phyloP scores from a whole-genome alignment of 2,329 filamentous ascomycete species.

The Coleophoma cylindrospora region DNA sequence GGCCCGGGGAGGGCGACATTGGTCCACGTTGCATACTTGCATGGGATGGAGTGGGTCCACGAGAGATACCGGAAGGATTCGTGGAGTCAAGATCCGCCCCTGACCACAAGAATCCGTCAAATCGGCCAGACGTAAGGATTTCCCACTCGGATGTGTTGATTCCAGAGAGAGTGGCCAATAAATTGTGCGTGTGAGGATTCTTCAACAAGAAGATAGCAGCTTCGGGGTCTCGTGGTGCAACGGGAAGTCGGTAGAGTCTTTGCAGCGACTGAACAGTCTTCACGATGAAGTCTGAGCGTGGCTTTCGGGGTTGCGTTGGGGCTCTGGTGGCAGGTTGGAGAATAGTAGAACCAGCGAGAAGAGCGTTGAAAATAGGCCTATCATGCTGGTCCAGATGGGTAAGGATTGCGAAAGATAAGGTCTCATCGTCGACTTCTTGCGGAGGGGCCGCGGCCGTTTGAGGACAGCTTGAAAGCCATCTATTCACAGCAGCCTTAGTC shows the following conservation, averaged over 20 bases:
- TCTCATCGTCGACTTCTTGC: slow-evolving; percentile 90
- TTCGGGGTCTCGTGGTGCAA: slow-evolving; percentile 77
- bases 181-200: slow-evolving; percentile 75
- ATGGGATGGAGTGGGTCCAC: slow-evolving; percentile 49
- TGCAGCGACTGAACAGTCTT: slow-evolving; percentile 77
- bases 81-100: slow-evolving; percentile 64
- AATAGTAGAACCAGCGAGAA: slow-evolving; percentile 57
- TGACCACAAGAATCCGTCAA: slow-evolving; percentile 93
- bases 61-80: slow-evolving; percentile 37
- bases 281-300: slow-evolving; percentile 67
- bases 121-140: slow-evolving; percentile 86
- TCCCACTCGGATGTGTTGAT: slow-evolving; percentile 96
- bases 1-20: slow-evolving; percentile 18
- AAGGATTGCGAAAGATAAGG: slow-evolving; percentile 85
- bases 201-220: slow-evolving; percentile 81
- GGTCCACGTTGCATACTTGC: slow-evolving; percentile 34
- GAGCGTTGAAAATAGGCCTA: slow-evolving; percentile 74
- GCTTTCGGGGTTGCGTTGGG: slow-evolving; percentile 62
- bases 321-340: slow-evolving; percentile 53
- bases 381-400: slow-evolving; percentile 77
- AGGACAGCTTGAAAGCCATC: slow-evolving; percentile 79
- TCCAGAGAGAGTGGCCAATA: slow-evolving; percentile 80
- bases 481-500: slow-evolving; percentile 85
- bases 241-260: slow-evolving; percentile 72
- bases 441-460: slow-evolving; percentile 67